Evolutionary conservation across 1,139 yeast genomes (phyloP), one percentile per base, ranked within the genome.

Genomic region (Scheffersomyces cryptocercus): DNA sequence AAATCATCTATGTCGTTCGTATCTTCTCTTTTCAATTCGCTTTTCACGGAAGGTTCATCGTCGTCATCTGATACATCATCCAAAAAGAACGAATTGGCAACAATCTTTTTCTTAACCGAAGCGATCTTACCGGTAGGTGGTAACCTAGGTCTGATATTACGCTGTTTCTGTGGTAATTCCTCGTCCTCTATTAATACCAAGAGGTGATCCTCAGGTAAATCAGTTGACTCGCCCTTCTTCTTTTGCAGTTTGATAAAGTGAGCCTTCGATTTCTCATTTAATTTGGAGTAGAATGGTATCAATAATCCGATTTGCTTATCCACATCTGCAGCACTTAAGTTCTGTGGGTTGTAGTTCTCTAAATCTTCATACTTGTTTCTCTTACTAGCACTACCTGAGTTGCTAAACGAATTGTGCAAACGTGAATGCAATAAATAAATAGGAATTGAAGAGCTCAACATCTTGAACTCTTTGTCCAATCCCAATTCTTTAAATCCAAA

Each of bases 401-500:
- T 61, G 39, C 64, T 59, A 51, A 67, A 75, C 26, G 84, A 77
- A 47, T 77, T 81, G 45, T 82, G 82, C 36, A 89, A 72, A 48
- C 87, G 79, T 28, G 95, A 86, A 55, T 91, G 97, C 36, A 95
- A 70, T 43, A 95, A 70, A 62, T 93, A 96, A 39, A 95, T 73
- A 1, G 99, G 99, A 31, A 95, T 90, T 0, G 96, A 81, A 4
- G 90, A 78, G 29, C 93, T 85, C 43, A 91, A 68, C 62, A 91
- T 71, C n/a, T 95, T 91, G 62, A 88, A 85, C 62, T 95, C 99
- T 57, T 85, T 88, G 58, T 93, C 99, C 50, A 95, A 72, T 0
- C 99, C 99, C 39, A 95, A 73, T 54, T 91, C 98, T 58, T 81
- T 86, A 70, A 95, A 95, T 0, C 99, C 99, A 69, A 95, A 95